These are phyloP conservation scores for Penicillium steckii DNA, from an alignment of 495 filamentous ascomycete genomes.

Conservation along the genomic window DNA sequence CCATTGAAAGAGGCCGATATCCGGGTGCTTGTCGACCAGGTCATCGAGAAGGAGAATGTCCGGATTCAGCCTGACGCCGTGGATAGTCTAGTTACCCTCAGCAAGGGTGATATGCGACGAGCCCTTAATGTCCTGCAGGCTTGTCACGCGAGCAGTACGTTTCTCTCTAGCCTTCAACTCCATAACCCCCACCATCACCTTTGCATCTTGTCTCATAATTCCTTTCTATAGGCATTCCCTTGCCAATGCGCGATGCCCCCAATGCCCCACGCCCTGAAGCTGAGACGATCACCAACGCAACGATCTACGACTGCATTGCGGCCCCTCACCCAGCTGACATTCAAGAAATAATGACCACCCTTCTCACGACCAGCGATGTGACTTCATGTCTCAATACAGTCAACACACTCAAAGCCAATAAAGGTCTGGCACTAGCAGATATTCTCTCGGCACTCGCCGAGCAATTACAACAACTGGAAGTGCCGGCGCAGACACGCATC, in stretches of 20 bases:
- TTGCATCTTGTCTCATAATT: background rate
- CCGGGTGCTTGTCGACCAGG: slow-evolving; percentile 76
- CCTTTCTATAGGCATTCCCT: slow-evolving; percentile 58
- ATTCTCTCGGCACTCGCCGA: slow-evolving; percentile 84
- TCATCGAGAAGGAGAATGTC: slow-evolving; percentile 84
- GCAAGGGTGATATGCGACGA: slow-evolving; percentile 93
- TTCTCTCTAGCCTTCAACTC: no score
- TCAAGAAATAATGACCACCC: slow-evolving; percentile 73
- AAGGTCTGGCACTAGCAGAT: slow-evolving; percentile 91
- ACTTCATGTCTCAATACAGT: slow-evolving; percentile 83
- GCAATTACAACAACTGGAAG: slow-evolving; percentile 77
- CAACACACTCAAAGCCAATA: slow-evolving; percentile 77
- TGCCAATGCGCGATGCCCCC: slow-evolving; percentile 62
- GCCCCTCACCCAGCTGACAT: slow-evolving; percentile 92
- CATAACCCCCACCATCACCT: no score
- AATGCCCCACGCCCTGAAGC: slow-evolving; percentile 54
- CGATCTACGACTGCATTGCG: slow-evolving; percentile 97
- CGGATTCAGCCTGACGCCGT: slow-evolving; percentile 77
- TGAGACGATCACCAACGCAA: slow-evolving; percentile 83
- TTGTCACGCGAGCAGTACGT: slow-evolving; percentile 85
- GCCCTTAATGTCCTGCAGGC: slow-evolving; percentile 96
- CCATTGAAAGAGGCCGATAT: slow-evolving; percentile 89
- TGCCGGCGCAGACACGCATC: slow-evolving; percentile 82
- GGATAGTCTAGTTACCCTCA: slow-evolving; percentile 78
- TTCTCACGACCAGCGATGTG: slow-evolving; percentile 80